Conservation (phyloP, 805 yeast species). For the Brettanomyces naardenensis region DNA sequence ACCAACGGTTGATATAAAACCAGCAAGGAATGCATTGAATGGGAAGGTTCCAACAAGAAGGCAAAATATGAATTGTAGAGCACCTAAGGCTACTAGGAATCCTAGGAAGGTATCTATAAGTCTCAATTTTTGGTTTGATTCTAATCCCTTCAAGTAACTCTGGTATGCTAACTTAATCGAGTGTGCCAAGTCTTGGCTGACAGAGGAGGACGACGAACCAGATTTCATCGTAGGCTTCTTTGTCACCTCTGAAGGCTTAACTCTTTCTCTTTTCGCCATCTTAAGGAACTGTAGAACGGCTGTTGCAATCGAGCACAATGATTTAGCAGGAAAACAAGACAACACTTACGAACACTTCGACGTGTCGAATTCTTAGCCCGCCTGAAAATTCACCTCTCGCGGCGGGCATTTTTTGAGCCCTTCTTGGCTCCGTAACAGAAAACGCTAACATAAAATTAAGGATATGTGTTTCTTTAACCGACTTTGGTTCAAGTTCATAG, state of each 20-base stretch:
- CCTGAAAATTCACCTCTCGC: too few species aligned
- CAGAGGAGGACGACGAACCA: neutral
- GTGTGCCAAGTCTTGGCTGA: slow-evolving; percentile 5
- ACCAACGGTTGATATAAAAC: slow-evolving; percentile 87
- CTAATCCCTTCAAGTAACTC: slow-evolving; percentile 26
- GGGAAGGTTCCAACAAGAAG: slow-evolving; percentile 83
- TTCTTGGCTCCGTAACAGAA: too few species aligned
- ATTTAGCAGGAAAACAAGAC: too few species aligned
- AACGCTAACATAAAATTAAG: too few species aligned
- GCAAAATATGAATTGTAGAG: slow-evolving; percentile 72
- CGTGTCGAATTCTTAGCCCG: too few species aligned
- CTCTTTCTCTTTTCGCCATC: too few species aligned
- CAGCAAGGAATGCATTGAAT: slow-evolving; percentile 93
- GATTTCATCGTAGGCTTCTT: neutral
- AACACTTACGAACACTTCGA: too few species aligned
- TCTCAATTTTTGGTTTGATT: slow-evolving; percentile 35
- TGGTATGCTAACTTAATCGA: slow-evolving; percentile 25
- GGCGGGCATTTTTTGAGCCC: too few species aligned
- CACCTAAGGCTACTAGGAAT: slow-evolving; percentile 68
- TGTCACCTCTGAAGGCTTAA: neutral
- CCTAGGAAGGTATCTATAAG: slow-evolving; percentile 72
- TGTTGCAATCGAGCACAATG: too few species aligned
- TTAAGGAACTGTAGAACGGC: too few species aligned
- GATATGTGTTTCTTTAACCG: too few species aligned
- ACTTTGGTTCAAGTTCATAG: too few species aligned